These are phyloP conservation scores for Mycena haematopus DNA, from an alignment of 768 basidiomycete genomes.

Conservation along the genomic window DNA sequence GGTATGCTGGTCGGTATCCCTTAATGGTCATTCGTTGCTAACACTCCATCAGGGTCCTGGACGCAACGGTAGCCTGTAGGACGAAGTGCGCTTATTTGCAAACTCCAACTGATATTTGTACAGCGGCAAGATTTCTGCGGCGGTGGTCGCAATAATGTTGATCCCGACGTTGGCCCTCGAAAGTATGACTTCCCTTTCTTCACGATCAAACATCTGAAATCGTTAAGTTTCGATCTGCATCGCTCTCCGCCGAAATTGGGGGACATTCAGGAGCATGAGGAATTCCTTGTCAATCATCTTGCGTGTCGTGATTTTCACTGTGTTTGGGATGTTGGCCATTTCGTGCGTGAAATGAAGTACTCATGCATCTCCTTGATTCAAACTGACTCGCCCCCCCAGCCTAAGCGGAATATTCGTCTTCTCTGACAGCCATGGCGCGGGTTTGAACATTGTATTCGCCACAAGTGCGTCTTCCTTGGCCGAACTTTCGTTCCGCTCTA, in stretches of 20 bases:
- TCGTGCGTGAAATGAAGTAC: conserved; percentile 26
- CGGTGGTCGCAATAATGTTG: conserved; percentile 26
- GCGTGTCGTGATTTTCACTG: conserved; percentile 33
- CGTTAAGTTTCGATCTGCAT: conserved; percentile 30
- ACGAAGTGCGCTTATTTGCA: not conserved
- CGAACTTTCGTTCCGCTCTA: not conserved
- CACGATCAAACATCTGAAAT: not conserved
- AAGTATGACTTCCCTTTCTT: conserved; percentile 11
- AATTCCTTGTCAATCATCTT: conserved; percentile 32
- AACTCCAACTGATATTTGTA: not conserved
- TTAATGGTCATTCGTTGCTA: not conserved
- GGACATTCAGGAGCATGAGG: conserved; percentile 27
- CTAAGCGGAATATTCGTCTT: conserved; percentile 35
- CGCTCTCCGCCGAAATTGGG: conserved; percentile 33
- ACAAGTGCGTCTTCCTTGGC: conserved; percentile 16
- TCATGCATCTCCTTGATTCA: not conserved
- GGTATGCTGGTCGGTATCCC: conserved; percentile 12
- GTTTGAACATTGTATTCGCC: conserved; percentile 34
- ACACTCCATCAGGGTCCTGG: conserved; percentile 13
- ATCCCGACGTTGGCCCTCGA: conserved; percentile 32
- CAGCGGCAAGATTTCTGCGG: conserved; percentile 32
- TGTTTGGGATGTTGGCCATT: conserved; percentile 33
- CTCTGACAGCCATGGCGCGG: conserved; percentile 29
- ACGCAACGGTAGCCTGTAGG: conserved; percentile 23
- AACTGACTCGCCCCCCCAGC: conserved; percentile 15